These are phyloP conservation scores for Geosmithia flava DNA, from an alignment of 2,329 filamentous ascomycete genomes.

Conservation along the genomic window DNA sequence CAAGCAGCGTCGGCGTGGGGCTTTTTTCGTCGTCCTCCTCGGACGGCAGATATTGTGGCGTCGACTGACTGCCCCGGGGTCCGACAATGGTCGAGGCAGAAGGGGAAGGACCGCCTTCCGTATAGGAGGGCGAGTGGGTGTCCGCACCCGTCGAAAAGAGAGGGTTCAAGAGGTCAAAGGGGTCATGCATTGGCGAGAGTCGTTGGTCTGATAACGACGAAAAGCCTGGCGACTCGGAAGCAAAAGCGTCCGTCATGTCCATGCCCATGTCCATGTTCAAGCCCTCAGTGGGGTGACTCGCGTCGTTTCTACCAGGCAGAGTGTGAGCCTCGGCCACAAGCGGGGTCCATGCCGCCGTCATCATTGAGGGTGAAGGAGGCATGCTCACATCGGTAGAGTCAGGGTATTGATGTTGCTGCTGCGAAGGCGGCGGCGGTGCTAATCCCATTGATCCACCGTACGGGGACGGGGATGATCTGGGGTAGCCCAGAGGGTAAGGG, in stretches of 20 bases:
- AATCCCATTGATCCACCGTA: not conserved
- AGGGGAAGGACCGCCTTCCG: too few species aligned
- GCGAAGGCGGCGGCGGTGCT: not conserved
- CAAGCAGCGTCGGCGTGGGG: not conserved
- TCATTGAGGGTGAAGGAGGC: not conserved
- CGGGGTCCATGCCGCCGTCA: not conserved
- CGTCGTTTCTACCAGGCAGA: slow-evolving; percentile 6
- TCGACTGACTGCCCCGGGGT: not conserved
- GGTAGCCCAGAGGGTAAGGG: not conserved
- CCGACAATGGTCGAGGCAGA: not conserved
- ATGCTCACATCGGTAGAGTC: not conserved
- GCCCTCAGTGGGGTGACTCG: slow-evolving; percentile 17
- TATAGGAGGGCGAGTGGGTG: too few species aligned
- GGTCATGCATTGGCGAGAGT: too few species aligned
- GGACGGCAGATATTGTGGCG: not conserved
- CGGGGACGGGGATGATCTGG: not conserved
- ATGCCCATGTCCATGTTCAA: too few species aligned
- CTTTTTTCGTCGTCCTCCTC: not conserved
- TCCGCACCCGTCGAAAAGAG: too few species aligned
- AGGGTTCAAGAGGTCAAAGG: too few species aligned
- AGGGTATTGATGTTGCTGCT: not conserved
- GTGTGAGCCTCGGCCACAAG: not conserved
- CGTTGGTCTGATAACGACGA: too few species aligned
- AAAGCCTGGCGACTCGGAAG: too few species aligned
- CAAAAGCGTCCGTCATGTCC: too few species aligned